Conservation (phyloP, 1,284 basidiomycete species). For the Marasmius fiardii region DNA sequence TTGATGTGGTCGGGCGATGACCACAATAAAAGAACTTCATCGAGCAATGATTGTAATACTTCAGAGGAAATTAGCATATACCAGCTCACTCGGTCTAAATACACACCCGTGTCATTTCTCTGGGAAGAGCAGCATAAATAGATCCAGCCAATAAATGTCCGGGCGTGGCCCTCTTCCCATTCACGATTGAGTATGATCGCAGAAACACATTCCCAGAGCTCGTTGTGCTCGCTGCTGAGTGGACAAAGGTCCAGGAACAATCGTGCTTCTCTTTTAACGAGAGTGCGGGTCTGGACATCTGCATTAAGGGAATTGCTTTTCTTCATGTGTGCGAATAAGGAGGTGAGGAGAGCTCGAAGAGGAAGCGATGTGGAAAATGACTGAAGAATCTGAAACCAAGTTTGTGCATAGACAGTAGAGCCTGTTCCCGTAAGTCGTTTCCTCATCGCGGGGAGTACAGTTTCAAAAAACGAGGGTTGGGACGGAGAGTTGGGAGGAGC, state of each 20-base stretch:
- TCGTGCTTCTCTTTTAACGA: constrained; percentile 48
- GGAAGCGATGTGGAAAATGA: constrained; percentile 49
- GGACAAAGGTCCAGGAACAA: constrained; percentile 53
- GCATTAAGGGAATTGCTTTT: constrained; percentile 24
- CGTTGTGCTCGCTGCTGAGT: constrained; percentile 35
- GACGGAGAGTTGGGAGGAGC: constrained; percentile 42
- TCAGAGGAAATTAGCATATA: background rate
- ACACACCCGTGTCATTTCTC: background rate
- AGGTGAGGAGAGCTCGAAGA: constrained; percentile 54
- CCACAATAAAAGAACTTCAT: constrained; percentile 57
- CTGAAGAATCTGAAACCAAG: constrained; percentile 50
- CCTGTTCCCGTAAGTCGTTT: constrained; percentile 29
- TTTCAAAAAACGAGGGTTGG: constrained; percentile 64
- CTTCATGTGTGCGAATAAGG: constrained; percentile 50
- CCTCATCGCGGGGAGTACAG: constrained; percentile 46
- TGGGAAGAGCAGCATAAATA: constrained; percentile 28
- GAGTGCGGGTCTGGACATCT: constrained; percentile 35
- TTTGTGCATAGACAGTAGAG: constrained; percentile 34
- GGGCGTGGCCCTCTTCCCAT: constrained; percentile 56
- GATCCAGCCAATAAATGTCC: constrained; percentile 67
- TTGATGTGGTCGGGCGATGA: constrained; percentile 64
- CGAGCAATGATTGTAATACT: constrained; percentile 50
- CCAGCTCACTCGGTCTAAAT: background rate
- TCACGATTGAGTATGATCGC: constrained; percentile 50
- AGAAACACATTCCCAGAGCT: constrained; percentile 50